phyloP scores from a whole-genome alignment of 2,329 filamentous ascomycete genomes.

The Talaromyces albobiverticillius region DNA sequence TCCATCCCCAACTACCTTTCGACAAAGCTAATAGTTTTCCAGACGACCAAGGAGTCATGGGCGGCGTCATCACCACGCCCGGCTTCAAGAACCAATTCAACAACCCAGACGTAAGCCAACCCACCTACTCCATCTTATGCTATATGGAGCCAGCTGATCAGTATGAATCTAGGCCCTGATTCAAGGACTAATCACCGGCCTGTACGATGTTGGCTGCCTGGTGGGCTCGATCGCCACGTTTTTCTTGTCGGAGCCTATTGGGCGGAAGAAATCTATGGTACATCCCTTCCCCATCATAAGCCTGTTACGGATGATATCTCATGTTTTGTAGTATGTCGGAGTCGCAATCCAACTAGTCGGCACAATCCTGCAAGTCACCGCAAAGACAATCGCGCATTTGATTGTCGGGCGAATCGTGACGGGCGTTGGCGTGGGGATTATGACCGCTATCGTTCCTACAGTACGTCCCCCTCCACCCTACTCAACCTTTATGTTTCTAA shows the following conservation, averaged over 20 bases:
- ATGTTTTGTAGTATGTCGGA: background rate
- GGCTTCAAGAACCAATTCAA: slow-evolving; percentile 1
- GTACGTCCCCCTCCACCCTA: background rate
- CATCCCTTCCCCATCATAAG: background rate
- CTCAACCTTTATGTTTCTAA: background rate
- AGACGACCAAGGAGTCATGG: slow-evolving; percentile 12
- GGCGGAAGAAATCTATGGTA: slow-evolving; percentile 2
- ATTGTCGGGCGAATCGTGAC: slow-evolving; percentile 45
- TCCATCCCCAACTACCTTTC: background rate
- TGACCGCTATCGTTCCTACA: slow-evolving; percentile 24
- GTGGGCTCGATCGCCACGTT: slow-evolving; percentile 2
- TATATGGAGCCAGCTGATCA: too few relatives aligned
- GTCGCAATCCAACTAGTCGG: background rate
- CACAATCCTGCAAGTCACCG: slow-evolving; percentile 1
- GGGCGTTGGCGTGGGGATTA: slow-evolving; percentile 22
- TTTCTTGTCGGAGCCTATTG: background rate
- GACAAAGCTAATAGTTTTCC: background rate
- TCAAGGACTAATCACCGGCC: background rate
- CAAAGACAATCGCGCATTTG: background rate
- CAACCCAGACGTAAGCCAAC: background rate
- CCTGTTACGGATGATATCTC: background rate
- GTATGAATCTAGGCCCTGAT: background rate
- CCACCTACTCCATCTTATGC: too few relatives aligned
- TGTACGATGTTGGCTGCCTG: slow-evolving; percentile 2
- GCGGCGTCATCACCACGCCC: slow-evolving; percentile 2